Base-by-base conservation (phyloP, 2,329 filamentous ascomycete genomes). In the Plenodomus biglobosus region DNA sequence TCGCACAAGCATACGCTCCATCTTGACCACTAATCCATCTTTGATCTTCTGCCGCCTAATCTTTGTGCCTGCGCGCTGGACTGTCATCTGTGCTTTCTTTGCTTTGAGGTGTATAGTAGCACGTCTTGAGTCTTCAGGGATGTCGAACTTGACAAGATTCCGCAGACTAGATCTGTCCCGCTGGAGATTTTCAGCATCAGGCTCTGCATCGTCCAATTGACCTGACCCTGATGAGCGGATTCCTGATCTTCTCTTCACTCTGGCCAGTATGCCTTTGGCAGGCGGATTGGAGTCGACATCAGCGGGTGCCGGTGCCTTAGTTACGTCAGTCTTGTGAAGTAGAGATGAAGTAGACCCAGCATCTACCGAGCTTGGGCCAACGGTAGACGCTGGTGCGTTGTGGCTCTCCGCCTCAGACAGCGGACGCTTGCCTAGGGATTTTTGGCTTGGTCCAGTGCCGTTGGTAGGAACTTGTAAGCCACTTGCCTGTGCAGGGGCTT, bases 1-100 rank as follows among this genome's bases (percentile, higher is more conserved):
- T 18, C 82, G 77, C 17, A 87, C 80, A 18, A 87, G 77, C 85
- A 87, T 87, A 50, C 80, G 82, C 62, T 86, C 84, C 69, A 85
- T 84, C 66, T 86, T 86, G 48, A 87, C 73, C 42, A 87, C 81
- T 52, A 85, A 79, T 4, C 85, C 85, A 56, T 84, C 78, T 41
- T 74, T 73, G 38, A 74, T 63, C 50, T 71, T 73, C 43, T 67
- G 60, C 43, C 75, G 71, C 19, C 75, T 62, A 19, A 77, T 49
- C 20, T 58, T 66, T 13, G 61, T 64, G 1, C 64, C 62, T 16
- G 69, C 61, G 19, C 65, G 65, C 53, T 68, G 67, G 10, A 70
- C 61, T 11, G 64, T 67, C 60, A 72, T 66, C 48, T 75, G 72
- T 3, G 70, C 68, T 39, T 71, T 62, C 44, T 70, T 71, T 7